Evolutionary conservation across 805 yeast species (phyloP).

Genomic region (Yamadazyma scolyti): DNA sequence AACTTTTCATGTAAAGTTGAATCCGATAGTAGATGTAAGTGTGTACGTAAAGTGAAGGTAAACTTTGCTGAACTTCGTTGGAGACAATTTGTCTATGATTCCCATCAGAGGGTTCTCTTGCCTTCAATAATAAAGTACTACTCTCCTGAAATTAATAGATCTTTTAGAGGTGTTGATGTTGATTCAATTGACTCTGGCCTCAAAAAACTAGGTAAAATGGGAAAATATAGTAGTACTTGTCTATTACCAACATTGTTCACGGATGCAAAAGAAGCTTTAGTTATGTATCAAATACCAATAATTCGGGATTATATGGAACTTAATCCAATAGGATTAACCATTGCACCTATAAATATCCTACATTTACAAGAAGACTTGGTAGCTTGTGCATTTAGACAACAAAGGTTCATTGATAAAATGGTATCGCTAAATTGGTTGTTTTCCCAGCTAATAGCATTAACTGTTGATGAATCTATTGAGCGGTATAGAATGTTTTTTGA

Average conservation of each 20-base stretch:
- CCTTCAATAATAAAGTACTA: constrained; percentile 3
- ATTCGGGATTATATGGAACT: constrained; percentile 7
- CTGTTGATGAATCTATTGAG: constrained; percentile 10
- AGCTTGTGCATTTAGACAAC: constrained; percentile 21
- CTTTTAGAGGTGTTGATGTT: neutral
- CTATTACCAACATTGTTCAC: neutral
- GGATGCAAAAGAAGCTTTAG: neutral
- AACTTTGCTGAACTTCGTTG: constrained; percentile 19
- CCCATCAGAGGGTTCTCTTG: neutral
- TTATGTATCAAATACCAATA: neutral
- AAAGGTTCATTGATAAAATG: constrained; percentile 20
- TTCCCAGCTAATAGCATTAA: constrained; percentile 11
- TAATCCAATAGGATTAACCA: constrained; percentile 7
- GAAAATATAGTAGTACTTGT: constrained; percentile 1
- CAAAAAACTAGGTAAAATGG: neutral
- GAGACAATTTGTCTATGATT: constrained; percentile 11
- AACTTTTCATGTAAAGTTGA: constrained; percentile 2
- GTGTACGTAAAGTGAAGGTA: constrained; percentile 4
- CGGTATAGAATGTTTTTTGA: constrained; percentile 16
- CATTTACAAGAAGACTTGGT: constrained; percentile 20
- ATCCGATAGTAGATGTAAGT: constrained; percentile 12
- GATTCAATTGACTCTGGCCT: neutral
- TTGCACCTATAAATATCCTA: neutral
- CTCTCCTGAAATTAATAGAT: neutral
- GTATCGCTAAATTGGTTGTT: constrained; percentile 16